Conservation (phyloP, 2,329 filamentous ascomycete species). For the Arthrobotrys sinensis region DNA sequence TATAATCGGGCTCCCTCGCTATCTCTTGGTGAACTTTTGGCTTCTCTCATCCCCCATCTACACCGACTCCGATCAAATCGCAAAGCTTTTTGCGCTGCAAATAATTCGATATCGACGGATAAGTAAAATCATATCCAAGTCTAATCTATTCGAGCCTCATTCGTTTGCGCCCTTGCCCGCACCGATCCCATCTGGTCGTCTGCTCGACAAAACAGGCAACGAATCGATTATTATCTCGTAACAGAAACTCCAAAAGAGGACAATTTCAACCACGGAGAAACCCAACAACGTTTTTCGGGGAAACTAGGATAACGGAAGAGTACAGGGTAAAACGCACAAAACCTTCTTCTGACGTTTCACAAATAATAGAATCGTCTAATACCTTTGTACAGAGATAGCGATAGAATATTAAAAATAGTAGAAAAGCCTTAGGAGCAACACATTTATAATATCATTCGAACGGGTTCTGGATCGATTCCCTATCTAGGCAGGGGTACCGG, state of each 20-base stretch:
- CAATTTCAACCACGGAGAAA: constrained; percentile 40
- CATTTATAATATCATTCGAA: constrained; percentile 13
- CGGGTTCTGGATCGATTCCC: constrained; percentile 9
- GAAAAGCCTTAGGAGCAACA: constrained; percentile 20
- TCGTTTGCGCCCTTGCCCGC: constrained; percentile 8
- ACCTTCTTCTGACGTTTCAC: constrained; percentile 51
- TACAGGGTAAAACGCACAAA: constrained; percentile 5
- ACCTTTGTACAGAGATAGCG: constrained; percentile 33
- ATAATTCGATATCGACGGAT: neutral
- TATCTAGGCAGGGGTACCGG: constrained; percentile 8
- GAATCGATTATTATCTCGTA: constrained; percentile 52
- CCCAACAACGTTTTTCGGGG: constrained; percentile 32
- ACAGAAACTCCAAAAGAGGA: constrained; percentile 55
- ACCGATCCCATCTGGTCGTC: constrained; percentile 30
- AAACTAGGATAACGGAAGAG: constrained; percentile 22
- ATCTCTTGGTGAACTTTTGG: constrained; percentile 4
- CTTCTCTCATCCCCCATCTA: neutral
- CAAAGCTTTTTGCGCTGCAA: neutral
- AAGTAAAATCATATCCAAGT: too few relatives aligned
- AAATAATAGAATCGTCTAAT: constrained; percentile 60
- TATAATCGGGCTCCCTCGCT: constrained; percentile 45
- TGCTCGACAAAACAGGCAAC: constrained; percentile 43
- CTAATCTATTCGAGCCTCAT: neutral
- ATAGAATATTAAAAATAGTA: constrained; percentile 35
- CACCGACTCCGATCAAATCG: neutral